A percentile compares a stretch with the other conserved stretches of the same genome.
Conservation (phyloP, 1,284 basidiomycete genomes). For the Ceratobasidium sp. region DNA sequence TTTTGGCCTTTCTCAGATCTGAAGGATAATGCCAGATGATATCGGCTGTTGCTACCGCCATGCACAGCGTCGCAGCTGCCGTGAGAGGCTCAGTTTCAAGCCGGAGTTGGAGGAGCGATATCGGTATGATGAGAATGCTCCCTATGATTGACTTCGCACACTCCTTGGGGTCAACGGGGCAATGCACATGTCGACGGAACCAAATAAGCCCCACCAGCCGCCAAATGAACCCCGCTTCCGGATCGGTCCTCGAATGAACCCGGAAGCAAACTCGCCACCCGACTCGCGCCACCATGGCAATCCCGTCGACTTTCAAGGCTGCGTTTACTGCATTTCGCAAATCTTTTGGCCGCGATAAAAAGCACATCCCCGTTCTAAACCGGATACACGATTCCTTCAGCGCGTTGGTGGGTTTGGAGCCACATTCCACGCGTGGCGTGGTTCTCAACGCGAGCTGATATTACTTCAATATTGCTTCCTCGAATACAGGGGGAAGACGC, state of each 20-base stretch:
- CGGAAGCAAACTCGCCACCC: slow-evolving; percentile 36
- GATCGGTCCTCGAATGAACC: background rate
- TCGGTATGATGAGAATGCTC: no score
- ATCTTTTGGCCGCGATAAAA: slow-evolving; percentile 12
- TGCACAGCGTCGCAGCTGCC: background rate
- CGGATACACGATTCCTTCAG: slow-evolving; percentile 18
- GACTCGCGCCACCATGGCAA: slow-evolving; percentile 27
- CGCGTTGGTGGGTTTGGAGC: slow-evolving; percentile 7
- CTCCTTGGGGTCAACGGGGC: background rate
- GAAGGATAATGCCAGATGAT: background rate
- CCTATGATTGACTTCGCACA: background rate
- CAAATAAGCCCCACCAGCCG: slow-evolving; percentile 9
- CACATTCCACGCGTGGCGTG: background rate
- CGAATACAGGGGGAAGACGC: slow-evolving; percentile 28
- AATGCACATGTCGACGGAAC: slow-evolving; percentile 2
- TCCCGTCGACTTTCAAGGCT: background rate
- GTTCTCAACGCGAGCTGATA: slow-evolving; percentile 12
- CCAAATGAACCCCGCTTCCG: slow-evolving; percentile 39
- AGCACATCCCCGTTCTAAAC: slow-evolving; percentile 11
- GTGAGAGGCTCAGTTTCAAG: background rate
- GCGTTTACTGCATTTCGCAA: slow-evolving; percentile 19
- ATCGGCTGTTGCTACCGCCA: background rate
- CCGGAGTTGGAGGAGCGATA: background rate
- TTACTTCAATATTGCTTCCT: slow-evolving; percentile 12
- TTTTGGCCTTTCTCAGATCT: background rate